Base-by-base conservation (phyloP, 805 yeast genomes). In the Zygoascus flipseniorum region DNA sequence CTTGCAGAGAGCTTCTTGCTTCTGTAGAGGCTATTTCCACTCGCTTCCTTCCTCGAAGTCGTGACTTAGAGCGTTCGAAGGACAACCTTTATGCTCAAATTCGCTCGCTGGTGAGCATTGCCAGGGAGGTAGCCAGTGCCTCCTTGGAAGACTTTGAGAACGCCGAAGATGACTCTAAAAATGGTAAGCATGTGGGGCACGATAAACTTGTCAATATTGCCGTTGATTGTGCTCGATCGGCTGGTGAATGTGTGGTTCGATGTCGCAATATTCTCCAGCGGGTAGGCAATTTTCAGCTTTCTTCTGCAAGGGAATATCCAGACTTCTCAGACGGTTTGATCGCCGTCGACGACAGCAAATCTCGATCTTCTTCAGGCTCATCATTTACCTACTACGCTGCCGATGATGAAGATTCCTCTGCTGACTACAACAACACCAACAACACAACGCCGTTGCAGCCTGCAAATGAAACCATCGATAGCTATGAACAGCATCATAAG, bases 1-100 rank as follows among this genome's bases (percentile, higher is more conserved):
- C 72, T 1, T 68, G 72, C 45, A 65, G 74, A 20, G 74, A 72
- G 56, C 62, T 71, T 20, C 60, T 71, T 28, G 64, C 66, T 0
- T 66, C 66, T 8, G 68, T 70, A 4, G 74, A 71, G 50, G 58
- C 65, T 5, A 58, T 68, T 31, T 58, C 62, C 16, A 48, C 60
- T 8, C 56, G 59, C 42, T 54, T 63, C 16, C 60, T 54, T 20
- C 67, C 69, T 1, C 56, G 66, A 16, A 54, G 53, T 46, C 55
- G 55, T 23, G 68, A 64, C 41, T 63, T 69, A 9, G 72, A 66
- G 32, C 59, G 55, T 9, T 60, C 69, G 48, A 65, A 66, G 51
- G 72, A 70, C 52, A 59, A 56, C 39, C 54, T 71, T 52, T 67
- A 65, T 41, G 62, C 58, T n/a, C 66, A 63, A 39, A 65, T 70